Conservation (phyloP, 2,329 filamentous ascomycete genomes). For the Camillea tinctor region DNA sequence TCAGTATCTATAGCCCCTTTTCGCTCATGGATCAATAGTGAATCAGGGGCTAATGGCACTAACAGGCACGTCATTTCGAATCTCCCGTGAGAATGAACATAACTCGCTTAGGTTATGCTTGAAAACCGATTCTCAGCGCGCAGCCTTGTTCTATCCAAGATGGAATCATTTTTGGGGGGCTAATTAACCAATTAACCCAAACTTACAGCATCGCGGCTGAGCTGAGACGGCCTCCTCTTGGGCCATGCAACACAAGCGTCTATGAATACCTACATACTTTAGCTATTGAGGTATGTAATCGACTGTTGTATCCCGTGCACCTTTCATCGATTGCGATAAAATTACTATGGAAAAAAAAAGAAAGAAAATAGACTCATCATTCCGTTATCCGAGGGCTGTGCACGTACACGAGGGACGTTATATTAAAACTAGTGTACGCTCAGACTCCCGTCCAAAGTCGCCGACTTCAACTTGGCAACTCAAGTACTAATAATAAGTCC, state of each 20-base stretch:
- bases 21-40: neutral
- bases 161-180: neutral
- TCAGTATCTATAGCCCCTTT: neutral
- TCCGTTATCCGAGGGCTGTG: neutral
- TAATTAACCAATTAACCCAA: neutral
- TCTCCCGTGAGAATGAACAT: neutral
- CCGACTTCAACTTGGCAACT: neutral
- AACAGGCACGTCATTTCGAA: neutral
- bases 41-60: neutral
- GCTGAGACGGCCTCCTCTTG: neutral
- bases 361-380: neutral
- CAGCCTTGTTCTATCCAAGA: neutral
- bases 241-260: neutral
- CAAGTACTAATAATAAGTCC: neutral
- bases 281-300: too few species aligned
- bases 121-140: neutral
- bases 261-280: neutral
- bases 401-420: neutral
- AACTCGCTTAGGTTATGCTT: neutral
- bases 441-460: neutral
- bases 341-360: too few species aligned
- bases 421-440: neutral
- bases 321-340: neutral
- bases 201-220: neutral
- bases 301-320: neutral